Percentiles rank a stretch among this genome's conserved stretches.
Evolutionary conservation across 257 asterid genomes (phyloP).

Genomic region (Plectranthus barbatus): DNA sequence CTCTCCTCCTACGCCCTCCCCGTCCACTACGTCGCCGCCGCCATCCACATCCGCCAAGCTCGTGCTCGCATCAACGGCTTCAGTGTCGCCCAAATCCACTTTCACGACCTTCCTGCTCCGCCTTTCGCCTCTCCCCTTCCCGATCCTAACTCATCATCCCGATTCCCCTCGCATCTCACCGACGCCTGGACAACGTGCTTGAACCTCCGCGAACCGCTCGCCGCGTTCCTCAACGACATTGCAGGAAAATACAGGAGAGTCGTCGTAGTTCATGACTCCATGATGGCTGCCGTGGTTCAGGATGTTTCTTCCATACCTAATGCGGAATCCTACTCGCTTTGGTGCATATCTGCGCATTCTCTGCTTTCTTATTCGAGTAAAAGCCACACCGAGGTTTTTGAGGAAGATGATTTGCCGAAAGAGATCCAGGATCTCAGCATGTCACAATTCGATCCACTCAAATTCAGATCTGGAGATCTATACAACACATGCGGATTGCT

Average conservation of each 20-base stretch:
- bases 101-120: constrained; percentile 22
- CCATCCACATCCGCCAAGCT: constrained; percentile 26
- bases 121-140: constrained; percentile 10
- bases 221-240: background rate
- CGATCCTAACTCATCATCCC: constrained; percentile 18
- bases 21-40: constrained; percentile 26
- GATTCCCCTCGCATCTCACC: constrained; percentile 26
- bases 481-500: constrained; percentile 24
- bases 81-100: constrained; percentile 7
- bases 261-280: constrained; percentile 23
- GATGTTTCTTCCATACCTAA: constrained; percentile 21
- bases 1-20: constrained; percentile 20
- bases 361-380: too few relatives aligned
- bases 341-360: constrained; percentile 21
- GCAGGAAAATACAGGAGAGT: constrained; percentile 15
- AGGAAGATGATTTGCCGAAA: background rate
- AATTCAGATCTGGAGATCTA: constrained; percentile 17
- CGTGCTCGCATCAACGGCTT: constrained; percentile 22
- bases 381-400: too few relatives aligned
- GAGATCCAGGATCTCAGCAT: background rate
- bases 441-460: constrained; percentile 8
- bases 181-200: constrained; percentile 17
- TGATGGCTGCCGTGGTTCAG: constrained; percentile 30
- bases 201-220: constrained; percentile 18
- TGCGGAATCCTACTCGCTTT: constrained; percentile 27